A percentile compares a stretch with the other conserved stretches of the same genome.
Evolutionary conservation across 2,329 filamentous ascomycete genomes (phyloP).

Genomic region (Penicillium expansum): DNA sequence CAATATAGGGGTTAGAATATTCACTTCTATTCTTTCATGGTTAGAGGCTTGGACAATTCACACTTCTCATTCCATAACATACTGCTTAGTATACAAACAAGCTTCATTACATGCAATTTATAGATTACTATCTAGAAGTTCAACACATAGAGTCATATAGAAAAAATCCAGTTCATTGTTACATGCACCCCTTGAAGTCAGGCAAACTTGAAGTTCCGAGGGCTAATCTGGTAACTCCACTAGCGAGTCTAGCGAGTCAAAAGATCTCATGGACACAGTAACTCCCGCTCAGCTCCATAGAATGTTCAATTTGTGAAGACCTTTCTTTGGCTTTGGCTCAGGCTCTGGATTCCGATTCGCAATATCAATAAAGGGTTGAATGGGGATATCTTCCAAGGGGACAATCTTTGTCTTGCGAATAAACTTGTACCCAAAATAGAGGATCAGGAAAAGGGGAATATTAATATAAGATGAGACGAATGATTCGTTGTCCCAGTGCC

Average conservation of each 20-base stretch:
- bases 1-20: not conserved
- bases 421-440: not conserved
- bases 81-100: not conserved
- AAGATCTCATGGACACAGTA: not conserved
- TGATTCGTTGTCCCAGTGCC: slow-evolving; percentile 53
- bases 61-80: not conserved
- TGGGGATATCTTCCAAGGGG: not conserved
- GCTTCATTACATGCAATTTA: not conserved
- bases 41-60: not conserved
- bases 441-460: slow-evolving; percentile 53
- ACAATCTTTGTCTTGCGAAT: not conserved
- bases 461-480: slow-evolving; percentile 57
- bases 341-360: not conserved
- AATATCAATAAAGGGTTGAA: not conserved
- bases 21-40: not conserved
- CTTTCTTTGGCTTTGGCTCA: not conserved
- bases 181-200: not conserved
- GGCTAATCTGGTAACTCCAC: not conserved
- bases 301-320: not conserved
- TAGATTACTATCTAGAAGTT: too few species aligned
- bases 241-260: not conserved
- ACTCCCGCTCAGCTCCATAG: not conserved
- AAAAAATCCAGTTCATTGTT: too few species aligned
- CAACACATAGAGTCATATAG: too few species aligned
- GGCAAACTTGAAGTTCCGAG: too few species aligned